Percentiles rank a stretch among this genome's conserved stretches.
Evolutionary conservation across 768 basidiomycete species (phyloP).

Genomic region (Boletus sensibilis): DNA sequence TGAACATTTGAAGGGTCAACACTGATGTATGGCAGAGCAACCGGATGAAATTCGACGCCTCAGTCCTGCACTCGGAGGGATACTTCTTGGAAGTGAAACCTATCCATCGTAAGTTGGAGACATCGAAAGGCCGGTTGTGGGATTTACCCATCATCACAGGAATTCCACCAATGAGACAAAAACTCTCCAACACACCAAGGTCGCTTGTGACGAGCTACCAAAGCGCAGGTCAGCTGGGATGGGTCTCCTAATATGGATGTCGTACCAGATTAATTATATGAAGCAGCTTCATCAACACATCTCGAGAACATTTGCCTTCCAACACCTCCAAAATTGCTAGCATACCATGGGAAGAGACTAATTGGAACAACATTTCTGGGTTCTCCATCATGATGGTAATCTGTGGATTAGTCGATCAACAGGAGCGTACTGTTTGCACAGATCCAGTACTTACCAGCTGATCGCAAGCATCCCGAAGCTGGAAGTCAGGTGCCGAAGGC

Average conservation of each 20-base stretch:
- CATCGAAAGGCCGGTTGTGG: not conserved
- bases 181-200: conserved; percentile 86
- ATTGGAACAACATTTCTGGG: conserved; percentile 83
- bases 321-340: conserved; percentile 91
- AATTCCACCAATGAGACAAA: conserved; percentile 93
- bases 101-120: conserved; percentile 27
- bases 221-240: not conserved
- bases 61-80: conserved; percentile 88
- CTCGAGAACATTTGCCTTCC: conserved; percentile 81
- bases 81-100: conserved; percentile 95
- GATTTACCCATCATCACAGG: conserved; percentile 88
- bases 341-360: conserved; percentile 93
- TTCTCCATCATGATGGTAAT: conserved; percentile 71
- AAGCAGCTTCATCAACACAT: conserved; percentile 81
- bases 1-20: conserved; percentile 97
- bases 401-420: conserved; percentile 39
- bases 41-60: conserved; percentile 93
- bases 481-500: conserved; percentile 77
- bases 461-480: conserved; percentile 81
- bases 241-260: not conserved
- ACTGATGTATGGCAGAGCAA: conserved; percentile 90
- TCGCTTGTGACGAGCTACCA: conserved; percentile 65
- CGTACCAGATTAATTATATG: conserved; percentile 85
- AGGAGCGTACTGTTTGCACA: not conserved
- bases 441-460: conserved; percentile 61